These are phyloP conservation scores for Alternaria sp. DNA, from an alignment of 2,329 filamentous ascomycete genomes.

Conservation along the genomic window DNA sequence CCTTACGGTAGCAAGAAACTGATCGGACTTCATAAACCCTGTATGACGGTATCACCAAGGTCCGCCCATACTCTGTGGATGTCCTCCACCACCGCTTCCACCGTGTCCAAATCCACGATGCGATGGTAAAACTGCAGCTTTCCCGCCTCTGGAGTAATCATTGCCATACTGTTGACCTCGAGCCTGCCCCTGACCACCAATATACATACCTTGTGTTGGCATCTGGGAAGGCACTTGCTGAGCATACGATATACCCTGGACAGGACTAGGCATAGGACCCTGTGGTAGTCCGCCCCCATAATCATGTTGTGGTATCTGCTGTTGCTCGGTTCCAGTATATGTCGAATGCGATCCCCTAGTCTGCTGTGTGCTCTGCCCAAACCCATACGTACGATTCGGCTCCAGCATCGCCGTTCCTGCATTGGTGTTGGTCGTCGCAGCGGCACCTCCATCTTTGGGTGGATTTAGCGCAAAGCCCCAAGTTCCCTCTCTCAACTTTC, in stretches of 20 bases:
- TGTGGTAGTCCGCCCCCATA: neutral
- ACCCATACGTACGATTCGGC: constrained; percentile 17
- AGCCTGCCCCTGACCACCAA: neutral
- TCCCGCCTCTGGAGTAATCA: neutral
- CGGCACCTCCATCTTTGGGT: neutral
- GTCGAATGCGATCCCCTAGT: neutral
- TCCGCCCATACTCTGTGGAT: constrained; percentile 20
- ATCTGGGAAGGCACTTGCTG: constrained; percentile 6
- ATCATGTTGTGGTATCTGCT: neutral
- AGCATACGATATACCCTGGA: constrained; percentile 6
- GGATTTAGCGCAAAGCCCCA: constrained; percentile 29
- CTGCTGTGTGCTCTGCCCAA: constrained; percentile 10
- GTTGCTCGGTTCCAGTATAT: constrained; percentile 1
- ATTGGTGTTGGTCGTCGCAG: neutral
- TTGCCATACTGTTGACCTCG: neutral
- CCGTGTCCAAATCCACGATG: neutral
- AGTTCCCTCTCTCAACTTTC: constrained; percentile 34
- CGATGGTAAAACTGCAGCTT: neutral
- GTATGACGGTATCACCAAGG: constrained; percentile 5
- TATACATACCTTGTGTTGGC: constrained; percentile 5
- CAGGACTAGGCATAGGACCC: neutral
- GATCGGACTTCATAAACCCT: neutral
- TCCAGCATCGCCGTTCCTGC: neutral
- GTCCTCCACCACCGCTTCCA: constrained; percentile 1
- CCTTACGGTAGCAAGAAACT: neutral